Base-by-base conservation (phyloP, 345 rosid genomes). In the Reutealis trisperma region DNA sequence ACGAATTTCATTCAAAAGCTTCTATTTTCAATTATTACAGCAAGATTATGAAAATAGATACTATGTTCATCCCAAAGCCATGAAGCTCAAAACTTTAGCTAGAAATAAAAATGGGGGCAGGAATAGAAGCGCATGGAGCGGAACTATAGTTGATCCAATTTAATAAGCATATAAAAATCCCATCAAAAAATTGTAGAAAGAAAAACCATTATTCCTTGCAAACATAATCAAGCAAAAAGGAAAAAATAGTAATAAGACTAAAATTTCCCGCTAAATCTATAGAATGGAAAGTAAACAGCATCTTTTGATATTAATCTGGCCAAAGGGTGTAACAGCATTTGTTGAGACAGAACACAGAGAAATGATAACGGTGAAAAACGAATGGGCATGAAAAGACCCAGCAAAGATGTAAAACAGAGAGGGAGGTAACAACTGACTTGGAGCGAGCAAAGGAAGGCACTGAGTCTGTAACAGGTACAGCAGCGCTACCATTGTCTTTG, bases 401-500 rank as follows among this genome's bases (percentile, higher is more conserved):
- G 24, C 6, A 5, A 27, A 22, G 8, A 14, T 21, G 41, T 5
- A 52, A 69, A 10, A 13, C 6, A 7, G 15, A 22, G 52, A 65
- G 2, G 13, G 14, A 16, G 55, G 0, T n/a, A 16, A 2, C 42
- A 52, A 67, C 80, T 54, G 16, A 80, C 87, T 59, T 85, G 76
- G 85, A 63, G 61, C 18, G 44, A 21, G 80, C 42, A 18, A 74
- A 22, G 6, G 78, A 37, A 44, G 78, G 61, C 34, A 72, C 67
- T 16, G 78, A 14, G 5, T 74, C 63, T 9, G 70, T 7, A 49
- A 60, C 70, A 65, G 83, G 55, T 15, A 18, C 19, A 13, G 76
- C 83, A 66, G 76, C 83, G 55, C 8, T 55, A 1, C 13, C 67
- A 82, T 74, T 82, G 67, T 76, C 68, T 37, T 77, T 57, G 27